A percentile compares a stretch with the other conserved stretches of the same genome.
Evolutionary conservation across 805 yeast species (phyloP).

Genomic region (Jamesozyma spencerorum): DNA sequence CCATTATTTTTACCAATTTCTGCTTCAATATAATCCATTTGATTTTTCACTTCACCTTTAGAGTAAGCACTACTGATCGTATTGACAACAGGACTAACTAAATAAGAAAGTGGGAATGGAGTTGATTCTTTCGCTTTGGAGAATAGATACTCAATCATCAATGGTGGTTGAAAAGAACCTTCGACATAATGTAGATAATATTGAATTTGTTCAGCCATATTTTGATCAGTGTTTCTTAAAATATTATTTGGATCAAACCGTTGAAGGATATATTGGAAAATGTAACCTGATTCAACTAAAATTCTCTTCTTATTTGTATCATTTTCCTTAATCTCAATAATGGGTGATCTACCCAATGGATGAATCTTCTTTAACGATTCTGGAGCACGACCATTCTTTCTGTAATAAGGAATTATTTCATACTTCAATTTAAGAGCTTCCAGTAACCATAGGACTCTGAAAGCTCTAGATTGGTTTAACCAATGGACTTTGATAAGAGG

Average conservation of each 20-base stretch:
- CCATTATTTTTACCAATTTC: constrained; percentile 30
- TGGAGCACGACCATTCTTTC: constrained; percentile 43
- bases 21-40: constrained; percentile 35
- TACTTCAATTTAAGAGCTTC: constrained; percentile 51
- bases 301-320: constrained; percentile 22
- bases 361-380: constrained; percentile 42
- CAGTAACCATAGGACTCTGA: constrained; percentile 54
- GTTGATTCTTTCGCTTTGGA: constrained; percentile 32
- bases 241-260: constrained; percentile 39
- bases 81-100: constrained; percentile 37
- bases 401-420: constrained; percentile 42
- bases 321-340: constrained; percentile 38
- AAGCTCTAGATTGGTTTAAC: constrained; percentile 43
- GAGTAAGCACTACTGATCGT: constrained; percentile 43
- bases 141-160: constrained; percentile 32
- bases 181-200: constrained; percentile 53
- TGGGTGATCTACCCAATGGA: constrained; percentile 58
- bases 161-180: constrained; percentile 47
- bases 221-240: constrained; percentile 32
- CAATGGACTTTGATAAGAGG: constrained; percentile 19
- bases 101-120: constrained; percentile 40
- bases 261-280: constrained; percentile 42
- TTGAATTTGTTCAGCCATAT: constrained; percentile 37
- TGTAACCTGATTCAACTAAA: constrained; percentile 54
- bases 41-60: constrained; percentile 35